These are phyloP conservation scores for Myriangium duriaei DNA, from an alignment of 2,329 filamentous ascomycete species.

Conservation along the genomic window DNA sequence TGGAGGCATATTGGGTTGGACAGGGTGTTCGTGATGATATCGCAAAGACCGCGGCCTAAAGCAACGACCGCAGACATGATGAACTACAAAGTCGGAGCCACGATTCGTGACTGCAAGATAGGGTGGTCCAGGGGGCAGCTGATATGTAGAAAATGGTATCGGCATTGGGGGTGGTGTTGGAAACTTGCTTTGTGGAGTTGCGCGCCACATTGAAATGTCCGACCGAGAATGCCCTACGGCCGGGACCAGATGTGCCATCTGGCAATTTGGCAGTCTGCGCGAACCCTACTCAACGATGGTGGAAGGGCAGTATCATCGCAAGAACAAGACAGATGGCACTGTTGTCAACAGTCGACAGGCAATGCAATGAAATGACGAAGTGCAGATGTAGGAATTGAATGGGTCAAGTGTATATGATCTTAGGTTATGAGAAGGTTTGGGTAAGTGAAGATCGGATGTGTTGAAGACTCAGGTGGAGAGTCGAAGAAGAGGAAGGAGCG, in stretches of 20 bases:
- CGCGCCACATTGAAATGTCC: constrained; percentile 4
- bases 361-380: no score
- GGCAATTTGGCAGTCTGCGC: no score
- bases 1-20: constrained; percentile 19
- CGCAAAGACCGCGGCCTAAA: constrained; percentile 20
- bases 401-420: no score
- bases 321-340: no score
- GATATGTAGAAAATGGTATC: background rate
- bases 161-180: constrained; percentile 2
- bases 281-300: no score
- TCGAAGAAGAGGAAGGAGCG: no score
- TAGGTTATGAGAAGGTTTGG: no score
- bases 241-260: background rate
- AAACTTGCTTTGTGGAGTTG: background rate
- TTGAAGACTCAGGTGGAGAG: no score
- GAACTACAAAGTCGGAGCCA: constrained; percentile 7
- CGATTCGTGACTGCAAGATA: constrained; percentile 4
- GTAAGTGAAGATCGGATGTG: no score
- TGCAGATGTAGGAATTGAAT: no score
- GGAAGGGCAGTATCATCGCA: no score
- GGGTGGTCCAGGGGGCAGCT: constrained; percentile 1
- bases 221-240: background rate
- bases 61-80: constrained; percentile 24
- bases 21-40: constrained; percentile 23
- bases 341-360: no score